phyloP scores from a whole-genome alignment of 73 alveolate species.

The Tetrahymena malaccensis region DNA sequence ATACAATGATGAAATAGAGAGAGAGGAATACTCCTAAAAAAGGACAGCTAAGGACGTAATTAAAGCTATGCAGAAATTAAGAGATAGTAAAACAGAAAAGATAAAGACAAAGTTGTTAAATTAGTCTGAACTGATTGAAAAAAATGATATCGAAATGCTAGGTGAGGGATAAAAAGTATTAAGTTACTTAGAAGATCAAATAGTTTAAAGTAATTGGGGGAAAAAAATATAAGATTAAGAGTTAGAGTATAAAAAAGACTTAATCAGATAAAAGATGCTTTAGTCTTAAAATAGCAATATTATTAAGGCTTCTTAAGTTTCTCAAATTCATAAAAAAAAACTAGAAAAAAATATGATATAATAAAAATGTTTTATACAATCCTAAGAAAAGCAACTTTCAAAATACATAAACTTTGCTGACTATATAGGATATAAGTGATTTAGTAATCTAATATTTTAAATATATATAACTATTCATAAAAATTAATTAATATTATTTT shows the following conservation, averaged over 20 bases:
- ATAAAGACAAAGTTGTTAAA: neutral
- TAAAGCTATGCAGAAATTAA: neutral
- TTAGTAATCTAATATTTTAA: too few relatives aligned
- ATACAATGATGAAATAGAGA: neutral
- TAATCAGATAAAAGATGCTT: neutral
- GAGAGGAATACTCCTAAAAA: neutral
- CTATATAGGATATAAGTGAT: neutral
- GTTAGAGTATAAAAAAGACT: neutral
- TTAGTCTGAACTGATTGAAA: neutral
- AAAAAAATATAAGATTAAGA: neutral
- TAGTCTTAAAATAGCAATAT: neutral
- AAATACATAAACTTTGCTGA: neutral
- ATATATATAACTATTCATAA: too few relatives aligned
- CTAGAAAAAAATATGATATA: neutral
- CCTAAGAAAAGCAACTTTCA: neutral
- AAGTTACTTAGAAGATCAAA: neutral
- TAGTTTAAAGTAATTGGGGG: neutral
- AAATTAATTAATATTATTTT: too few relatives aligned
- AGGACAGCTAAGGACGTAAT: neutral
- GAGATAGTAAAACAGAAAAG: neutral
- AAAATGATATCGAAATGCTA: neutral
- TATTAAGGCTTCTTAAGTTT: neutral
- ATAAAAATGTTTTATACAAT: neutral
- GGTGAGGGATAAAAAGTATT: neutral
- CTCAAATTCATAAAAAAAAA: neutral